Evolutionary conservation across 2,329 filamentous ascomycete genomes (phyloP), one percentile per base, ranked within the genome.

Genomic region (Pyrenophora teres): DNA sequence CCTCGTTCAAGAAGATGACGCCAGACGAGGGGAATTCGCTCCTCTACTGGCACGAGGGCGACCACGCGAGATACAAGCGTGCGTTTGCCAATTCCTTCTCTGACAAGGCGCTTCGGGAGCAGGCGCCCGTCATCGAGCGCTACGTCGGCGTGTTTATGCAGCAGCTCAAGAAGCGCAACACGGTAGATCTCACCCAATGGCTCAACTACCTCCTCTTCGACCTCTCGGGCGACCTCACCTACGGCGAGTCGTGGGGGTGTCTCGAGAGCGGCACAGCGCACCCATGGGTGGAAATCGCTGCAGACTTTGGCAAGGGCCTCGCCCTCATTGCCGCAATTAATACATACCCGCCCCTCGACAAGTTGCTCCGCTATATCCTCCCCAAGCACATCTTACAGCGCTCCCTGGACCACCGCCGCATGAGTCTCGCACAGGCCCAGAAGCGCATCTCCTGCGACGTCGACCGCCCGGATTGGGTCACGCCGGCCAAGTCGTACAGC

Each of bases 201-300:
- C 40, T 66, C 8, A 59, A 60, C 18, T 62, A 47, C 15, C 33
- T 64, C 7, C 66, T 57, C 4, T 69, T 69, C 30, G 67, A 70
- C 15, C 58, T 70, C 1, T 56, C 63, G 45, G 77, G 77, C 16
- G 78, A 80, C 57, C 72, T 83, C 16, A 78, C 81, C 0, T 83
- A 83, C 54, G 81, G 80, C 0, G 76, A 79, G 13, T 76, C 79
- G 1, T 79, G 78, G 40, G 62, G 67, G 13, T 76, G 73, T 38
- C 57, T 80, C 2, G 57, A 68, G 21, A 64, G 65, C 3, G 65
- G 62, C 2, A 62, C 70, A 10, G 70, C 70, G 18, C 72, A 78
- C 52, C 67, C 69, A 5, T 79, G 74, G 73, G 72, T 78, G 3
- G 64, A 62, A 5, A 56, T 69, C 8, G 55, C 59, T 0, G 50